Evolutionary conservation across 2,329 filamentous ascomycete genomes (phyloP).

Genomic region (Sporothrix luriei): DNA sequence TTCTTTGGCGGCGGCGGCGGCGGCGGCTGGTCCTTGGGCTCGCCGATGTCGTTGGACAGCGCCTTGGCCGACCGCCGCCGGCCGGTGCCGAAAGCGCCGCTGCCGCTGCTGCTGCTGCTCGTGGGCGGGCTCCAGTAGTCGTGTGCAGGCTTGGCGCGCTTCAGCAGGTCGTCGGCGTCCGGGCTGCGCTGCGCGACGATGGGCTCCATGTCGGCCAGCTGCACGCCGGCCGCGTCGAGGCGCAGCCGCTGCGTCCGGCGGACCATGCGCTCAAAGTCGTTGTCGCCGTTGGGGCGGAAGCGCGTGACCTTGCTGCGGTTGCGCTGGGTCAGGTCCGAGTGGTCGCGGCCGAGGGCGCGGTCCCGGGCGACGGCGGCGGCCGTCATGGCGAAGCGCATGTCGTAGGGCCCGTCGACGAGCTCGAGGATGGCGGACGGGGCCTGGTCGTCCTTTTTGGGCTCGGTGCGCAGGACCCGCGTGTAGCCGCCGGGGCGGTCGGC

Average conservation of each 20-base stretch:
- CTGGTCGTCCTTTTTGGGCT: slow-evolving; percentile 81
- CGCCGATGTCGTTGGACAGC: slow-evolving; percentile 29
- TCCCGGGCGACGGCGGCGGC: slow-evolving; percentile 77
- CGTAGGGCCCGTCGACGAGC: slow-evolving; percentile 89
- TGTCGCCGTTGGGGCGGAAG: slow-evolving; percentile 68
- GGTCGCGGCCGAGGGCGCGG: slow-evolving; percentile 55
- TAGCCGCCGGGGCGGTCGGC: slow-evolving; percentile 80
- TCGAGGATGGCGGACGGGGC: slow-evolving; percentile 88
- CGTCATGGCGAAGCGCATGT: slow-evolving; percentile 93
- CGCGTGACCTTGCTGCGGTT: slow-evolving; percentile 84
- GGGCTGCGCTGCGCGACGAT: slow-evolving; percentile 25
- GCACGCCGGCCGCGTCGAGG: slow-evolving; percentile 39
- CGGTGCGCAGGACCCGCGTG: slow-evolving; percentile 89
- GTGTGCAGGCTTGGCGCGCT: slow-evolving; percentile 20
- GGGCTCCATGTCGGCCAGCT: slow-evolving; percentile 35
- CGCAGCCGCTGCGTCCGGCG: slow-evolving; percentile 45
- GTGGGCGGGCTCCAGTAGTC: slow-evolving; percentile 21
- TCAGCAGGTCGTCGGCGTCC: slow-evolving; percentile 33
- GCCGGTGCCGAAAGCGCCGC: neutral
- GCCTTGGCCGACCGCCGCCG: neutral
- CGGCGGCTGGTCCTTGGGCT: slow-evolving; percentile 21
- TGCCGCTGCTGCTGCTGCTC: neutral
- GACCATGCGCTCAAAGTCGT: slow-evolving; percentile 68
- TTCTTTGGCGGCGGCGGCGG: slow-evolving; percentile 4
- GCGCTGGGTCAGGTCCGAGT: slow-evolving; percentile 71